Evolutionary conservation across 257 asterid species (phyloP), one percentile per base, ranked within the genome.

Genomic region (Ehretia macrophylla): DNA sequence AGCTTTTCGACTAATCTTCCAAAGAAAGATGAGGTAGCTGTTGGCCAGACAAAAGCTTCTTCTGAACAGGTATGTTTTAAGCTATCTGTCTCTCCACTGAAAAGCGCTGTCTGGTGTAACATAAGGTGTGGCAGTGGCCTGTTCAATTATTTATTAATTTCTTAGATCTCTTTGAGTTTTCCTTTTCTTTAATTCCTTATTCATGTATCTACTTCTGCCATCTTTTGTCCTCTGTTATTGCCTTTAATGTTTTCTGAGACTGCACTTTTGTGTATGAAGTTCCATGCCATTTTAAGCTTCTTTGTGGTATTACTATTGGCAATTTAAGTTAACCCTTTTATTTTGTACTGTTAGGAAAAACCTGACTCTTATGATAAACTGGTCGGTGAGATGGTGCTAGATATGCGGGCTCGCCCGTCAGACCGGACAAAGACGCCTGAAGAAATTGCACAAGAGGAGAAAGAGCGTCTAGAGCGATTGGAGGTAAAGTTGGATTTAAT

Each of bases 361-460:
- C 82, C 96, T 57, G 96, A 86, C 78, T 70, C 63, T 23, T 93
- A 93, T 67, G 96, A 86, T 59, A 71, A 79, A 63, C 80, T 93
- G 70, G 66, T 84, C 14, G 75, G 94, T 77, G 83, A 86, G 77
- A 75, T 93, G 92, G 83, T 81, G 39, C 72, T 83, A 68, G 97
- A 93, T 66, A 83, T 77, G 71, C 84, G 97, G 53, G 99, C 96
- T 62, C 95, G 88, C 57, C 94, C 99, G 67, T 84, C 99, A 13
- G 88, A 89, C 73, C 77, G 97, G 63, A 83, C 92, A 56, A 93
- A 89, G 81, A 68, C 95, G 45, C 88, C 94, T 45, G 99, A 92
- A 80, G 99, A 93, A 72, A 68, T 86, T 60, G 99, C 96, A 5
- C 96, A 86, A 72, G 99, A 83, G 69, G 99, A 93, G 85, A 93